Percentiles rank a stretch among this genome's conserved stretches.
Conservation (phyloP, 345 rosid genomes). For the Citrus reticulata region DNA sequence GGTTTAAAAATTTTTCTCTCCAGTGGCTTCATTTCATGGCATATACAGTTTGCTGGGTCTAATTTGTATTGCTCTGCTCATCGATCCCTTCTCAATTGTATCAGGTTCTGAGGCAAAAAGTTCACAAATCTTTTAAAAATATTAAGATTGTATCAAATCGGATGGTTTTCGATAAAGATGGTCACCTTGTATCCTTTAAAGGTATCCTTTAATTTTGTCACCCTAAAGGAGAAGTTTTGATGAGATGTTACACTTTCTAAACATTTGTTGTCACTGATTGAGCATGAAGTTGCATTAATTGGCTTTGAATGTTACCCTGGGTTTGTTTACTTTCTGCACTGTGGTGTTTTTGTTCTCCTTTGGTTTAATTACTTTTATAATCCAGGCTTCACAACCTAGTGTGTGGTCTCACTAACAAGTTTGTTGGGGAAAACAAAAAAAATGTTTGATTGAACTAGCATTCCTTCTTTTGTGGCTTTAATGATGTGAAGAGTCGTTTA, state of each 20-base stretch:
- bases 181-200: conserved; percentile 69
- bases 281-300: background rate
- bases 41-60: background rate
- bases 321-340: background rate
- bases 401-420: background rate
- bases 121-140: conserved; percentile 63
- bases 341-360: background rate
- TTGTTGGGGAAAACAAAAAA: background rate
- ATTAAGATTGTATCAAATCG: conserved; percentile 76
- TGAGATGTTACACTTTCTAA: background rate
- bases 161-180: conserved; percentile 64
- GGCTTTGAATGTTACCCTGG: background rate
- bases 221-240: background rate
- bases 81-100: conserved; percentile 4
- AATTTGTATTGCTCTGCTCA: background rate
- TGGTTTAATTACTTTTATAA: background rate
- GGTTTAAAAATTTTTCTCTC: conserved; percentile 1
- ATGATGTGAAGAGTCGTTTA: background rate
- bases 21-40: background rate
- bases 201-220: conserved; percentile 36
- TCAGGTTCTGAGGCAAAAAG: conserved; percentile 86
- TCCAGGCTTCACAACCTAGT: background rate
- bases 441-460: background rate
- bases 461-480: background rate
- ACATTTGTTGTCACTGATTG: background rate